Conservation (phyloP, 805 yeast genomes). For the Candida insectalens region DNA sequence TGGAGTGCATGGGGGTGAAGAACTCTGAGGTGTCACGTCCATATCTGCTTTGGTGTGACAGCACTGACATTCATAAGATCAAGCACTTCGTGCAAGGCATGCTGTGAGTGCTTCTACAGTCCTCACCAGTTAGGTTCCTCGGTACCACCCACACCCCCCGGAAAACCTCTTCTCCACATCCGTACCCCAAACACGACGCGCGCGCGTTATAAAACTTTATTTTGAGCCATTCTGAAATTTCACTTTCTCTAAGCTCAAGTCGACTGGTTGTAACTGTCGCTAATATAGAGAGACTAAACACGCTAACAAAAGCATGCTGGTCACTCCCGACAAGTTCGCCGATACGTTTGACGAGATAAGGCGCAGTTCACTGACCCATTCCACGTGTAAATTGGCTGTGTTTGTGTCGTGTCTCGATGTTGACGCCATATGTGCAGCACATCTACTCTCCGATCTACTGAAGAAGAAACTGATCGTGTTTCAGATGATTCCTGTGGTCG, state of each 20-base stretch:
- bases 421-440: slow-evolving; percentile 87
- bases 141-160: too few species aligned
- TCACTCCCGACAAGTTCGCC: slow-evolving; percentile 60
- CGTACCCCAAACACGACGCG: too few species aligned
- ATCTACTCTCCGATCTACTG: slow-evolving; percentile 58
- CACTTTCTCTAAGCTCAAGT: too few species aligned
- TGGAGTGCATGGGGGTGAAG: slow-evolving; percentile 20
- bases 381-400: slow-evolving; percentile 81
- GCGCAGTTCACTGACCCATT: slow-evolving; percentile 71
- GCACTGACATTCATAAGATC: slow-evolving; percentile 16
- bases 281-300: too few species aligned
- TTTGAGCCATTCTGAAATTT: too few species aligned
- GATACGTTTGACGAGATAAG: slow-evolving; percentile 59
- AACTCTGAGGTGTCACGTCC: slow-evolving; percentile 14
- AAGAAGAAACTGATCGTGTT: slow-evolving; percentile 78
- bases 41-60: slow-evolving; percentile 20
- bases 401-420: slow-evolving; percentile 87
- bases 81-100: slow-evolving; percentile 10
- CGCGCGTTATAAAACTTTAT: too few species aligned
- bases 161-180: too few species aligned
- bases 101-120: too few species aligned
- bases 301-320: slow-evolving; percentile 43
- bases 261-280: too few species aligned
- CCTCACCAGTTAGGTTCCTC: too few species aligned
- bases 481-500: slow-evolving; percentile 87